Percentiles rank a stretch among this genome's conserved stretches.
Conservation (phyloP, 257 asterid species). For the Penstemon eatonii region DNA sequence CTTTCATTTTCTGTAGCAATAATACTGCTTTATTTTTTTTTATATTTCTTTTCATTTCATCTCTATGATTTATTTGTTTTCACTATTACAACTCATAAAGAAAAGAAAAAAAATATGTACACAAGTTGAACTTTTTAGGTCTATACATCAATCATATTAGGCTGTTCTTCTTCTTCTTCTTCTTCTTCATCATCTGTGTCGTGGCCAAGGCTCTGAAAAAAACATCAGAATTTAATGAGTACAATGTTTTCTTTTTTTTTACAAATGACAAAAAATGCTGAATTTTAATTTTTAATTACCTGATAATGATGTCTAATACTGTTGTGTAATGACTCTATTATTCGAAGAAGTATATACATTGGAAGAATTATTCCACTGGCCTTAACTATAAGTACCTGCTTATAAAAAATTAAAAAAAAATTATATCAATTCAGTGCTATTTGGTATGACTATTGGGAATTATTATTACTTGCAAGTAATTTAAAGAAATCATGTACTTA, state of each 20-base stretch:
- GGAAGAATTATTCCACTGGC: slow-evolving; percentile 76
- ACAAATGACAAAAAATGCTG: neutral
- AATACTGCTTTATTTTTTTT: neutral
- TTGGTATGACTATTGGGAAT: neutral
- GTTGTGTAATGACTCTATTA: slow-evolving; percentile 51
- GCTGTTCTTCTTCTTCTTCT: slow-evolving; percentile 30
- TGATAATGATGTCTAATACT: slow-evolving; percentile 42
- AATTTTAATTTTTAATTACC: slow-evolving; percentile 28
- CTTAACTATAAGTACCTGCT: slow-evolving; percentile 61
- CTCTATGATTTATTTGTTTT: slow-evolving; percentile 19
- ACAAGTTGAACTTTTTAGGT: slow-evolving; percentile 23
- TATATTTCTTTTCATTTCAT: slow-evolving; percentile 10
- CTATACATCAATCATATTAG: neutral
- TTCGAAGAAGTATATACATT: slow-evolving; percentile 64
- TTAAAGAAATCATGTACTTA: slow-evolving; percentile 36
- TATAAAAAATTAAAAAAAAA: neutral
- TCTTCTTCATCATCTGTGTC: slow-evolving; percentile 35
- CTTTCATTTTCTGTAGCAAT: neutral
- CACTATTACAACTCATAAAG: neutral
- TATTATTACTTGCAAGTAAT: neutral
- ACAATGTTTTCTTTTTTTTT: neutral
- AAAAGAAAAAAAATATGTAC: slow-evolving; percentile 25
- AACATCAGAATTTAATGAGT: neutral
- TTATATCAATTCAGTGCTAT: neutral
- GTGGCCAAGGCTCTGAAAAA: slow-evolving; percentile 34